Evolutionary conservation across 768 basidiomycete species (phyloP).

Genomic region (Hypholoma fasciculare): DNA sequence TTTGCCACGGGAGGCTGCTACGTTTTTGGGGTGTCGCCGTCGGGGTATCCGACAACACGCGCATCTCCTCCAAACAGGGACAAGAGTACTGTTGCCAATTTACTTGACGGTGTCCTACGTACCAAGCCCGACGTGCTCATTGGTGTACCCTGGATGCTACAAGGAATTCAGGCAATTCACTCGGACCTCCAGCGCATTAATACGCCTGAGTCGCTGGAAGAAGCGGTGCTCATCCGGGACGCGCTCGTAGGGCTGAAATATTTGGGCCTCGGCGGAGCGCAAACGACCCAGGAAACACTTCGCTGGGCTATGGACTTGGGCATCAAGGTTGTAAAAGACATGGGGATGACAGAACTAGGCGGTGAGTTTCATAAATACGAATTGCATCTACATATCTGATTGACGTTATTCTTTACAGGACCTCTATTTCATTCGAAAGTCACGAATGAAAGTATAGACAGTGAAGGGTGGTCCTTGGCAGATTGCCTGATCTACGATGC

Average conservation of each 20-base stretch:
- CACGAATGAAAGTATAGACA: slow-evolving; percentile 1
- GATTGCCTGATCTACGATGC: slow-evolving; percentile 18
- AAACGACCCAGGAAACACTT: slow-evolving; percentile 13
- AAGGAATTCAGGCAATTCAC: slow-evolving; percentile 17
- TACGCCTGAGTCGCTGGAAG: neutral
- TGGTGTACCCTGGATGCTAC: slow-evolving; percentile 27
- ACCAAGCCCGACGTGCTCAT: slow-evolving; percentile 17
- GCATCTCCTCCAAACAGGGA: neutral
- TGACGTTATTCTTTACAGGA: slow-evolving; percentile 10
- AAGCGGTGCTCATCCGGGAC: slow-evolving; percentile 2
- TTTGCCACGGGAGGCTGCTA: slow-evolving; percentile 27
- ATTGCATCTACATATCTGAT: neutral
- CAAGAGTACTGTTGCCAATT: slow-evolving; percentile 6
- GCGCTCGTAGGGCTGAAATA: slow-evolving; percentile 19
- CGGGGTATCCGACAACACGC: slow-evolving; percentile 12
- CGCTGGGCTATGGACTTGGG: slow-evolving; percentile 19
- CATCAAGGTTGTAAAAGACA: slow-evolving; percentile 15
- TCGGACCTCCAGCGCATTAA: neutral
- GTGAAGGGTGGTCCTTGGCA: slow-evolving; percentile 15
- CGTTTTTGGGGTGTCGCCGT: slow-evolving; percentile 23
- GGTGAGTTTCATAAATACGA: slow-evolving; percentile 7
- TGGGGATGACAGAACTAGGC: slow-evolving; percentile 31
- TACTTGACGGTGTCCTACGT: slow-evolving; percentile 13
- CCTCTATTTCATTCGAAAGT: slow-evolving; percentile 18
- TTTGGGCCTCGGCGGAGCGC: slow-evolving; percentile 21